Conservation (phyloP, 805 yeast species). For the Ogataea glucozyma region DNA sequence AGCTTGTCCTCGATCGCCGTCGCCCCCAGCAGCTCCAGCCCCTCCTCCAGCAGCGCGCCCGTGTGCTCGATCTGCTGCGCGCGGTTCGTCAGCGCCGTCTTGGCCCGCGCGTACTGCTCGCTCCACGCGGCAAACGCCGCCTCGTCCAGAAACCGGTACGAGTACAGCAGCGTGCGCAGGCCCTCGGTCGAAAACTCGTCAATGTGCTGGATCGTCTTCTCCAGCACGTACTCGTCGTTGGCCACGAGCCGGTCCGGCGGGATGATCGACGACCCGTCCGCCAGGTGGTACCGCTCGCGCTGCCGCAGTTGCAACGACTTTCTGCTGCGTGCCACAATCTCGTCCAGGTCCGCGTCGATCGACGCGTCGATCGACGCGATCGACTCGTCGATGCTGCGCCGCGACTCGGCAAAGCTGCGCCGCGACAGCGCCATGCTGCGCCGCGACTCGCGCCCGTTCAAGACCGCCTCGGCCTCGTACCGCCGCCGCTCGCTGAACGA, state of each 20-base stretch:
- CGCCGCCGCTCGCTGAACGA: slow-evolving; percentile 63
- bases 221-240: slow-evolving; percentile 77
- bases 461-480: slow-evolving; percentile 73
- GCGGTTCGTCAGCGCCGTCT: slow-evolving; percentile 71
- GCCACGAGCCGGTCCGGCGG: slow-evolving; percentile 57
- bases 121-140: slow-evolving; percentile 69
- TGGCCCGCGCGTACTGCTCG: slow-evolving; percentile 67
- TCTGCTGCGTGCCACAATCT: slow-evolving; percentile 53
- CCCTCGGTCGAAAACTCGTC: slow-evolving; percentile 97
- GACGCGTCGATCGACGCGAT: too few relatives aligned
- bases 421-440: slow-evolving; percentile 35
- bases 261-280: slow-evolving; percentile 40
- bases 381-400: too few relatives aligned
- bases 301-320: slow-evolving; percentile 63
- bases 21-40: slow-evolving; percentile 78
- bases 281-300: slow-evolving; percentile 46
- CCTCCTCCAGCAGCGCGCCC: slow-evolving; percentile 71
- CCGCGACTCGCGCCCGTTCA: slow-evolving; percentile 47
- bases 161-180: slow-evolving; percentile 81
- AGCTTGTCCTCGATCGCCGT: slow-evolving; percentile 97
- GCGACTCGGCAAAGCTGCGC: too few relatives aligned
- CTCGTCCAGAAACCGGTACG: slow-evolving; percentile 68
- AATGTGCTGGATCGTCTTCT: slow-evolving; percentile 82
- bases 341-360: slow-evolving; percentile 59
- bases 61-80: slow-evolving; percentile 62